Evolutionary conservation across 1,139 yeast genomes (phyloP).

Genomic region (Sugiyamaella sp.): DNA sequence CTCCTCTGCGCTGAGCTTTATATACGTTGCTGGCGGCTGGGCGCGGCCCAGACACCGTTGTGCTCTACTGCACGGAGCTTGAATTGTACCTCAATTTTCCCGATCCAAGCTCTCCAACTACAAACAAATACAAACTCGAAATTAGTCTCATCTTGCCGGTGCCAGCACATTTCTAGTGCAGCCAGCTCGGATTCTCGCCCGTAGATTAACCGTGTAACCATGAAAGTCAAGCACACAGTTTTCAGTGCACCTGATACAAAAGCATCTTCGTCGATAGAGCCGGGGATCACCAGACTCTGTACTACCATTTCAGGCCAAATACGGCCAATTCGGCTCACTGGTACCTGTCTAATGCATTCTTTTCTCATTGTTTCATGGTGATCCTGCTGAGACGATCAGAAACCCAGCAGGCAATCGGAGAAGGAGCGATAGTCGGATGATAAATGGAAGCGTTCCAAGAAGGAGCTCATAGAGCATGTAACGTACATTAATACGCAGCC

Average conservation of each 20-base stretch:
- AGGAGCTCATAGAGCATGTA: conserved; percentile 54
- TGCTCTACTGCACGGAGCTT: too few relatives aligned
- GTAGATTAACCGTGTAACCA: conserved; percentile 43
- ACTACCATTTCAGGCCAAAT: conserved; percentile 42
- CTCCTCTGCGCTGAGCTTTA: conserved; percentile 2
- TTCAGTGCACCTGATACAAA: conserved; percentile 32
- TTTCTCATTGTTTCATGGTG: conserved; percentile 51
- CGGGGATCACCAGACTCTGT: conserved; percentile 28
- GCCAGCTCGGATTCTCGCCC: conserved; percentile 47
- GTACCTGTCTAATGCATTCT: conserved; percentile 50
- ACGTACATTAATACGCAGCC: conserved; percentile 58
- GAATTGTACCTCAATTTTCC: conserved; percentile 57
- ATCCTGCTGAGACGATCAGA: conserved; percentile 47
- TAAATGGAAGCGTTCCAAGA: conserved; percentile 52
- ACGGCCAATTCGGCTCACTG: conserved; percentile 46
- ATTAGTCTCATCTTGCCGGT: conserved; percentile 35
- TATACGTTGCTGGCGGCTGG: conserved; percentile 3
- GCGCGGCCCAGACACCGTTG: too few relatives aligned
- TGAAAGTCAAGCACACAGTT: conserved; percentile 35
- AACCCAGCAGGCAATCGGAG: conserved; percentile 45
- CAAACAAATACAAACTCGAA: conserved; percentile 44
- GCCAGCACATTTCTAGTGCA: conserved; percentile 39
- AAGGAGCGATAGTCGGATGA: conserved; percentile 51
- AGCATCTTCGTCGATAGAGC: conserved; percentile 30
- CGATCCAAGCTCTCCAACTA: conserved; percentile 51